Conservation (phyloP, 306 rosid species). For the Rosa persica region DNA sequence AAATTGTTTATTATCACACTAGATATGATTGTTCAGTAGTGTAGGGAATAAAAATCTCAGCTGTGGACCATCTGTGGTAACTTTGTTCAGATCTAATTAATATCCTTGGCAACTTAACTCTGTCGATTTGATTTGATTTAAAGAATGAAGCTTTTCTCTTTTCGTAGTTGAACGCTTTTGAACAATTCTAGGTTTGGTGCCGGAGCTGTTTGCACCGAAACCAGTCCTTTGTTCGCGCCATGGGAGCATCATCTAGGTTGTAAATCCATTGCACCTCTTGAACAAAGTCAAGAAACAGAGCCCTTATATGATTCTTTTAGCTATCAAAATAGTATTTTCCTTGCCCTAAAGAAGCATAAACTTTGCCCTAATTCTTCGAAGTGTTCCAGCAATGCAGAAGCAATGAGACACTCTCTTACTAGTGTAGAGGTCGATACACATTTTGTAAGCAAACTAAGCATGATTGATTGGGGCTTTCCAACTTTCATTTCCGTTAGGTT, state of each 20-base stretch:
- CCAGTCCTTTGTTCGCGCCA: not conserved
- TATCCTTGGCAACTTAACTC: not conserved
- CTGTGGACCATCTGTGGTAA: not conserved
- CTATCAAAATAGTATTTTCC: not conserved
- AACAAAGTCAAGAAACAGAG: not conserved
- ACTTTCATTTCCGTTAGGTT: no score
- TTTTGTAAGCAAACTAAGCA: no score
- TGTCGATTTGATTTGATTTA: no score
- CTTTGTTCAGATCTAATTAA: slow-evolving; percentile 1
- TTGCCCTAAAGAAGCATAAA: not conserved
- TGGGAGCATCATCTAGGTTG: no score
- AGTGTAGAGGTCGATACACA: no score
- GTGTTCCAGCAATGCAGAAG: not conserved
- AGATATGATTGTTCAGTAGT: slow-evolving; percentile 17
- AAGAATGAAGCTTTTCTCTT: not conserved
- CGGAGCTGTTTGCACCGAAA: not conserved
- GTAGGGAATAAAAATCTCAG: slow-evolving; percentile 20
- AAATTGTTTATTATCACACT: slow-evolving; percentile 12
- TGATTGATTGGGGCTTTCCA: no score
- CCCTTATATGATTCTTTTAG: no score
- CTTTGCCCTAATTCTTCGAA: not conserved
- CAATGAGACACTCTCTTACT: not conserved
- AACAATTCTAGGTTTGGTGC: not conserved
- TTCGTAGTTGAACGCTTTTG: not conserved
- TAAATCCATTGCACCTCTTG: not conserved